Evolutionary conservation across 148 eudicot genomes (phyloP), one percentile per base, ranked within the genome.

Genomic region (Beta vulgaris): DNA sequence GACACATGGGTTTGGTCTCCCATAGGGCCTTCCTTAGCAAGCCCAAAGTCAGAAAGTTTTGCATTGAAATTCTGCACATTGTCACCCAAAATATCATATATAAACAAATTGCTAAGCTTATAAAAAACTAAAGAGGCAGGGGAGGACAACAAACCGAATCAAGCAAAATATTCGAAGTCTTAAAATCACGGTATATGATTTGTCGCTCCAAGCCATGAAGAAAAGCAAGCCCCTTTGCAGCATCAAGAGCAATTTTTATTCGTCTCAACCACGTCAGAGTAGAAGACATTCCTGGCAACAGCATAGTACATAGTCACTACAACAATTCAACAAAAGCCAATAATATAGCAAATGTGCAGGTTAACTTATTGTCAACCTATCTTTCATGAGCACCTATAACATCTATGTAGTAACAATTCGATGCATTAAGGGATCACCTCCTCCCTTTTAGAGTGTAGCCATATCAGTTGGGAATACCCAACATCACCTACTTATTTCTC

Each of bases 11-110:
- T 90, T 76, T 88, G 90, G 76, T 87, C 97, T 73, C 92, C 94
- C 86, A 84, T 83, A 13, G 97, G 94, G 53, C 97, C 97, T 76
- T 88, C 91, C 85, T 90, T 90, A 51, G 97, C 97, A 54, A 92
- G 92, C 57, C 97, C 97, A 78, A 92, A 92, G 79, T 92, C 97
- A 7, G 97, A 92, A 64, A 92, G 94, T 81, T 92, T 92, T 53
- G 94, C 97, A 75, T 87, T 92, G 77, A 88, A 90, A 72, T 88
- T 82, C 97, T 92, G 87, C 78, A 83, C 34, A 69, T 70, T 21
- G 69, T 39, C 75, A 59, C 40, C 35, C n/a, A 46, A 77, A 31
- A 51, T 70, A 37, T 36, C 64, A 67, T n/a, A n/a, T n/a, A n/a
- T n/a, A n/a, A n/a, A n/a, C n/a, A n/a, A n/a, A n/a, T n/a, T n/a